A percentile compares a stretch with the other conserved stretches of the same genome.
Conservation (phyloP, 129 eudicot genomes). For the Deinandra increscens region DNA sequence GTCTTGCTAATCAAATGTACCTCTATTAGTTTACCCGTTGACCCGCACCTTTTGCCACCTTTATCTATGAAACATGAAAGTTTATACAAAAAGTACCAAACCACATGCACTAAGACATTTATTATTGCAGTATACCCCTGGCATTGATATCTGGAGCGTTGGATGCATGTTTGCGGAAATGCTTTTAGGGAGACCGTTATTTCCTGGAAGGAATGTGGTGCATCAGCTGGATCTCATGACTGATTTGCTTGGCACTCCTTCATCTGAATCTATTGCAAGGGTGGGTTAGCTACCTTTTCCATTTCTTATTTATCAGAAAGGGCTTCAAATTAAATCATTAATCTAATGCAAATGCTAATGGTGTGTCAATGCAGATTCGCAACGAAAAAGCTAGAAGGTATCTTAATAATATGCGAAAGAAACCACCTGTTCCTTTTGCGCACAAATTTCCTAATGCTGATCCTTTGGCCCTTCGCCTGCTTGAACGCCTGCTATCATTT, state of each 20-base stretch:
- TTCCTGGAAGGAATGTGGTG: constrained; percentile 94
- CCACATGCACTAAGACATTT: constrained; percentile 21
- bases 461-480: constrained; percentile 75
- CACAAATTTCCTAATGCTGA: constrained; percentile 70
- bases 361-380: constrained; percentile 53
- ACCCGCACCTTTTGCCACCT: neutral
- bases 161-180: constrained; percentile 98
- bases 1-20: neutral
- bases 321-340: constrained; percentile 1
- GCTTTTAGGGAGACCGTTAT: constrained; percentile 79
- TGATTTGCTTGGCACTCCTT: constrained; percentile 89
- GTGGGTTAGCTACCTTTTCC: constrained; percentile 28
- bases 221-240: constrained; percentile 85
- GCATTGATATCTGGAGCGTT: constrained; percentile 90
- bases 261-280: constrained; percentile 71
- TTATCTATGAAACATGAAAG: neutral
- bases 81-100: neutral
- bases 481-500: constrained; percentile 80
- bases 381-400: constrained; percentile 96
- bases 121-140: constrained; percentile 82
- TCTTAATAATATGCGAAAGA: constrained; percentile 73
- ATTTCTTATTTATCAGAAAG: neutral
- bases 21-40: neutral
- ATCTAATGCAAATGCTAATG: neutral
- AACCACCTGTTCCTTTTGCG: constrained; percentile 60